Percentiles rank a stretch among this genome's conserved stretches.
phyloP scores from a whole-genome alignment of 1,284 basidiomycete genomes.

The Ceratobasidium sp. region DNA sequence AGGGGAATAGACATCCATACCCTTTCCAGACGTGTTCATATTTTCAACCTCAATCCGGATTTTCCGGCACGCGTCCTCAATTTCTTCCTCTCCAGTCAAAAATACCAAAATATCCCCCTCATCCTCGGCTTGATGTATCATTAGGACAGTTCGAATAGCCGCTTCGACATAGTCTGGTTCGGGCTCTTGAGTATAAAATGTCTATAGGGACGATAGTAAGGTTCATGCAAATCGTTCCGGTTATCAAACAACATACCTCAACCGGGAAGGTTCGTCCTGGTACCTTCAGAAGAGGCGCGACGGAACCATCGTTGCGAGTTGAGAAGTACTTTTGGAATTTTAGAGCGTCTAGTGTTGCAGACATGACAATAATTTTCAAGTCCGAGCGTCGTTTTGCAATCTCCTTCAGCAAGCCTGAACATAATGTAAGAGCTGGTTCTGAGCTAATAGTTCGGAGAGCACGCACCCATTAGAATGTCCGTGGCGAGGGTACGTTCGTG shows the following conservation, averaged over 20 bases:
- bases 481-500: slow-evolving; percentile 99
- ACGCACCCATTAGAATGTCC: slow-evolving; percentile 97
- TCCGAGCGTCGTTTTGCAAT: slow-evolving; percentile 87
- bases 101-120: slow-evolving; percentile 95
- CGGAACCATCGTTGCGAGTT: slow-evolving; percentile 60
- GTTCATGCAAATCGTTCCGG: neutral
- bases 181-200: slow-evolving; percentile 95
- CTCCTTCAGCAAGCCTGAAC: slow-evolving; percentile 89
- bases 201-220: slow-evolving; percentile 50
- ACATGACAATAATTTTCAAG: slow-evolving; percentile 99
- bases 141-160: slow-evolving; percentile 95
- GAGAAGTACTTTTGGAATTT: slow-evolving; percentile 97
- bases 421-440: slow-evolving; percentile 52
- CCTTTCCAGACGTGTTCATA: slow-evolving; percentile 27
- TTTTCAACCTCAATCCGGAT: slow-evolving; percentile 93
- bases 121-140: slow-evolving; percentile 97
- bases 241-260: slow-evolving; percentile 68
- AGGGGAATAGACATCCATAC: neutral
- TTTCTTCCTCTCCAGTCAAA: slow-evolving; percentile 98
- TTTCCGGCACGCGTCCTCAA: slow-evolving; percentile 96
- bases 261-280: slow-evolving; percentile 97
- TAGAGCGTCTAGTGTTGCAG: slow-evolving; percentile 95
- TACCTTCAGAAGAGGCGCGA: slow-evolving; percentile 93
- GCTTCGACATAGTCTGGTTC: slow-evolving; percentile 98
- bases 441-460: slow-evolving; percentile 40